Base-by-base conservation (phyloP, 2,329 filamentous ascomycete genomes). In the Xylaria polymorpha region DNA sequence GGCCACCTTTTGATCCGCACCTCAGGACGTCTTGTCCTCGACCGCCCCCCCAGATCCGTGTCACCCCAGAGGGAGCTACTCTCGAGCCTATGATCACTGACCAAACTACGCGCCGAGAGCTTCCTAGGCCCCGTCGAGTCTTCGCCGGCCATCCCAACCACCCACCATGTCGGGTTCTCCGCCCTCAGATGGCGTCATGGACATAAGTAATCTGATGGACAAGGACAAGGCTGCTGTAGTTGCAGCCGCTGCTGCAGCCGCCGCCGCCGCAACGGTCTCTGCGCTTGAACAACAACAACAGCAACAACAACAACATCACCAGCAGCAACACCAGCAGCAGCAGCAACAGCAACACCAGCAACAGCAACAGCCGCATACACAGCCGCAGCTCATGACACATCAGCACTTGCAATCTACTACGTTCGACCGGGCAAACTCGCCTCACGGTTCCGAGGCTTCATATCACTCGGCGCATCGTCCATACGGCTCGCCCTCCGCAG, bases 361-460 rank as follows among this genome's bases (percentile, higher is more conserved):
- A 1, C 39, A 46, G 4, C 56, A 46, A 10, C 56, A 59, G 8
- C 41, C 37, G 22, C 63, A 55, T 6, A 41, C 55, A 9, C 74
- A 75, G 15, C 41, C 61, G 32, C 63, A 67, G 43, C 67, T 77
- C 8, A 64, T 76, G 12, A 60, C 76, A 7, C 76, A 78, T 44
- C 75, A 74, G 2, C 77, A 79, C n/a, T 59, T 79, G 1, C 66
- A 75, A n/a, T 60, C 69, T 4, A 59, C 67, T 14, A 62, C 78
- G 18, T 83, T 88, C 75, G 87, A 89, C 65, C 85, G 86, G 67
- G 84, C 86, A 57, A 85, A 83, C 73, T 89, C 87, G 7, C 86
- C 87, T 10, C 87, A 89, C 78, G 86, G 86, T 65, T 89, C 87
- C 15, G 87, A 89, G 73, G 85, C 86, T 77, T 88, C 86, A 5